phyloP scores from a whole-genome alignment of 202 grass and related monocot species.

The Brachypodium distachyon region DNA sequence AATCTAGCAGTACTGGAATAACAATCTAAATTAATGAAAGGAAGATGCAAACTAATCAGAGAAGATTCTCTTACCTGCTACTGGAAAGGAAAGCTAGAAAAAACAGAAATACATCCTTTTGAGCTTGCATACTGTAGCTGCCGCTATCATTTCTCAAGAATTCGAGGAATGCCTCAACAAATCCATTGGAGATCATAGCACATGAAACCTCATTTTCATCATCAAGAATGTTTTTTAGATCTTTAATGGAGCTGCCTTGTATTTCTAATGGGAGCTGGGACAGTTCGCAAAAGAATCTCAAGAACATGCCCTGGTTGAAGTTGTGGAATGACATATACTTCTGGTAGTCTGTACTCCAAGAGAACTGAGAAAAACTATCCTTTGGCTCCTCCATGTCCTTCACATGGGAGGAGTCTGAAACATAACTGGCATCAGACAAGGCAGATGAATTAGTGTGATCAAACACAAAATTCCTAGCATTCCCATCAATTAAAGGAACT shows the following conservation, averaged over 20 bases:
- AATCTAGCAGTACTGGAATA: background rate
- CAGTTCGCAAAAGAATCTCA: conserved; percentile 59
- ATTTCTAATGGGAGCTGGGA: conserved; percentile 60
- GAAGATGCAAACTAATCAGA: background rate
- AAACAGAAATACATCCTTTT: conserved; percentile 50
- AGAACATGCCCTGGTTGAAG: conserved; percentile 70
- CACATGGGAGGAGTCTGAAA: conserved; percentile 46
- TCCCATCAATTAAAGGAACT: conserved; percentile 64
- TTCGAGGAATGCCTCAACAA: conserved; percentile 73
- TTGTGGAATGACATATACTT: conserved; percentile 62
- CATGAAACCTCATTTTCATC: conserved; percentile 45
- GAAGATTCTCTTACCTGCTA: conserved; percentile 47
- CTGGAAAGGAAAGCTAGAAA: conserved; percentile 57
- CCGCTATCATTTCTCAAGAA: conserved; percentile 54
- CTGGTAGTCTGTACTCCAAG: conserved; percentile 72
- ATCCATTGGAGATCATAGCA: conserved; percentile 65
- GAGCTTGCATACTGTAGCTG: conserved; percentile 33
- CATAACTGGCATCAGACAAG: conserved; percentile 59
- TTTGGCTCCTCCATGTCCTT: conserved; percentile 47
- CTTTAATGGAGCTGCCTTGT: conserved; percentile 54
- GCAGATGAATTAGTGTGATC: conserved; percentile 57
- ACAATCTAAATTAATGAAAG: background rate
- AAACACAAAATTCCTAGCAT: conserved; percentile 39
- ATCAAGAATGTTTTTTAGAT: conserved; percentile 61
- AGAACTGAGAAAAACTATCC: conserved; percentile 40